Evolutionary conservation across 495 filamentous ascomycete species (phyloP).

Genomic region (Hypoxylon intermedium): DNA sequence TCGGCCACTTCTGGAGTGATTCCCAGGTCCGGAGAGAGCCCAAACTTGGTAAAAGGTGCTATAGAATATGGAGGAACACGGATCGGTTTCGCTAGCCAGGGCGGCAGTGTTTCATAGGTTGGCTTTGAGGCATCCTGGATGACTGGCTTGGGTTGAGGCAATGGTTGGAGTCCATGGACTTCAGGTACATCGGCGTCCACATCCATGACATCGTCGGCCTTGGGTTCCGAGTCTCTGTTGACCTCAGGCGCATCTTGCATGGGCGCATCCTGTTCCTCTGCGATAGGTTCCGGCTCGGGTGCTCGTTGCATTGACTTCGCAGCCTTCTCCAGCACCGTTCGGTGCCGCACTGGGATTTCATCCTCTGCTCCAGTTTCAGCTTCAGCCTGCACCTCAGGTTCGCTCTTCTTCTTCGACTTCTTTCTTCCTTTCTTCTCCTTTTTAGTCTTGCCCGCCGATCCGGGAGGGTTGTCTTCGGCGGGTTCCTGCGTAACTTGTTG

Average conservation of each 20-base stretch:
- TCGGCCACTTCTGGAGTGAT: slow-evolving; percentile 49
- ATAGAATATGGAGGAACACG: slow-evolving; percentile 64
- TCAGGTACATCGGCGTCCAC: slow-evolving; percentile 48
- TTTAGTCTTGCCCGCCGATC: slow-evolving; percentile 4
- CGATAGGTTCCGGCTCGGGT: slow-evolving; percentile 30
- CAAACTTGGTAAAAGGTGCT: slow-evolving; percentile 67
- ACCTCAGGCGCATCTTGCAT: slow-evolving; percentile 41
- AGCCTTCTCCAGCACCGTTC: slow-evolving; percentile 55
- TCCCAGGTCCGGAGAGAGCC: slow-evolving; percentile 61
- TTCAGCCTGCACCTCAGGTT: slow-evolving; percentile 8
- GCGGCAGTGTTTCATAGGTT: slow-evolving; percentile 63
- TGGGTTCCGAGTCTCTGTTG: slow-evolving; percentile 34
- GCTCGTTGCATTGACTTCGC: slow-evolving; percentile 53
- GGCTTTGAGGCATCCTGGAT: slow-evolving; percentile 59
- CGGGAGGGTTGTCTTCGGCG: neutral
- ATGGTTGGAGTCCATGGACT: slow-evolving; percentile 72
- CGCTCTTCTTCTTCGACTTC: slow-evolving; percentile 25
- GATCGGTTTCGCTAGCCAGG: slow-evolving; percentile 79
- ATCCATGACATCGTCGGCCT: slow-evolving; percentile 34
- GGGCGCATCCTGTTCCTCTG: slow-evolving; percentile 35
- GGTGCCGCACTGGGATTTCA: slow-evolving; percentile 48
- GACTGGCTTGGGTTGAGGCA: slow-evolving; percentile 76
- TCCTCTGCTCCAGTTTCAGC: slow-evolving; percentile 21
- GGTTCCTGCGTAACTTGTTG: neutral
- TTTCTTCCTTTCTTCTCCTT: slow-evolving; percentile 51